Evolutionary conservation across 169 alveolate species (phyloP).

Genomic region (Plasmodium vivax): DNA sequence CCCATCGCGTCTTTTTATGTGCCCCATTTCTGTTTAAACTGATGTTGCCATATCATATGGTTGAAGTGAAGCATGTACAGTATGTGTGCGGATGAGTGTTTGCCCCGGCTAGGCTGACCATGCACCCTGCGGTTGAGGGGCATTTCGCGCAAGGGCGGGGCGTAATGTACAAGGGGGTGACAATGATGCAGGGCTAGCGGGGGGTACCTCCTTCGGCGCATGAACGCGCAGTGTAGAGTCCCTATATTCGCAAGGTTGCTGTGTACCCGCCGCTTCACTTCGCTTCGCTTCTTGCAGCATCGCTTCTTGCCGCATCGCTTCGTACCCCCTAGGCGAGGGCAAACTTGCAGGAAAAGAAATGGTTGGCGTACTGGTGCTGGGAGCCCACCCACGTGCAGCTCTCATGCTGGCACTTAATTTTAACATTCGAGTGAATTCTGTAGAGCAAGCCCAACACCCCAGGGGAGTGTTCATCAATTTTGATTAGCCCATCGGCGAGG

Average conservation of each 20-base stretch:
- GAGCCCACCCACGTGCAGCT: constrained; percentile 49
- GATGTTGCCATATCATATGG: not conserved
- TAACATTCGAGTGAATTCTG: constrained; percentile 38
- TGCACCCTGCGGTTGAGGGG: not conserved
- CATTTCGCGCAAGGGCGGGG: not conserved
- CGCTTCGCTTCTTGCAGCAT: not conserved
- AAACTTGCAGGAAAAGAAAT: constrained; percentile 47
- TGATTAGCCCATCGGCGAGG: constrained; percentile 14
- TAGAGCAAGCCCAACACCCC: constrained; percentile 46
- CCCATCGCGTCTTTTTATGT: not conserved
- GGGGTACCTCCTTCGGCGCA: not conserved
- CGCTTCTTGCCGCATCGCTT: not conserved
- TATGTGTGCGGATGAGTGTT: not conserved
- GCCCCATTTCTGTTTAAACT: not conserved
- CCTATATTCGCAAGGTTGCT: not conserved
- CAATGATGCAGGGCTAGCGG: not conserved
- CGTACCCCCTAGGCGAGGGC: not conserved
- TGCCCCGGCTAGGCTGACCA: not conserved
- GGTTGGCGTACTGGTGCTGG: constrained; percentile 46
- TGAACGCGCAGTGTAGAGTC: not conserved
- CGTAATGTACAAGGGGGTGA: not conserved
- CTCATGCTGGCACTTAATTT: constrained; percentile 41
- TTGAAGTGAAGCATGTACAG: not conserved
- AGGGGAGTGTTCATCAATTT: constrained; percentile 40
- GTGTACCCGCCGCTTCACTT: not conserved